A percentile compares a stretch with the other conserved stretches of the same genome.
These are phyloP conservation scores for Lolium multiflorum DNA, from an alignment of 176 grass and related monocot species.

Conservation along the genomic window DNA sequence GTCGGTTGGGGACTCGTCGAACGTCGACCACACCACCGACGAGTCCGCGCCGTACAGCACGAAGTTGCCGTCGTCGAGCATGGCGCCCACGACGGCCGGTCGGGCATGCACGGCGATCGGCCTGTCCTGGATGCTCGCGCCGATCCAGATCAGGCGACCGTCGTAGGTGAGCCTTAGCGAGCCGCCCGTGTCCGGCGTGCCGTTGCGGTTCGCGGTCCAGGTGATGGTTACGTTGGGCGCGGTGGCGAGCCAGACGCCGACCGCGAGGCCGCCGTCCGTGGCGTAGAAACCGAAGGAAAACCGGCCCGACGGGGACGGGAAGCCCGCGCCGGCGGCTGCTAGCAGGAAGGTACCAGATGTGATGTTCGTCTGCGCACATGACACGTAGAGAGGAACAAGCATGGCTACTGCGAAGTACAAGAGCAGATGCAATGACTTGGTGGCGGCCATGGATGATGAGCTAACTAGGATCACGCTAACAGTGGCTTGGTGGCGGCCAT, in stretches of 20 bases:
- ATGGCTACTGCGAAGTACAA: neutral
- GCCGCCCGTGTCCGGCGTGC: neutral
- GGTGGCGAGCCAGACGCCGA: slow-evolving; percentile 2
- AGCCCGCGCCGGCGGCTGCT: neutral
- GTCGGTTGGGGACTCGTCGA: neutral
- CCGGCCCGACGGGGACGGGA: neutral
- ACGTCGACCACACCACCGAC: neutral
- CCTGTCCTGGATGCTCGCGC: neutral
- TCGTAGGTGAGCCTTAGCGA: neutral
- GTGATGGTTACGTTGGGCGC: neutral
- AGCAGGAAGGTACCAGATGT: neutral
- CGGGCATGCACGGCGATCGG: neutral
- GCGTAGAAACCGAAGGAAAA: slow-evolving; percentile 1
- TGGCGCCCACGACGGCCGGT: neutral
- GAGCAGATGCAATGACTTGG: neutral
- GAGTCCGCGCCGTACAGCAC: neutral
- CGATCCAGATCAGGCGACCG: neutral
- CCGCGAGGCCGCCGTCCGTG: neutral
- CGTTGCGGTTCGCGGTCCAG: neutral
- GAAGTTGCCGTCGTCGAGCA: neutral
- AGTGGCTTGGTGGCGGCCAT: neutral
- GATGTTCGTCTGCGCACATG: neutral
- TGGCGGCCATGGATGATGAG: slow-evolving; percentile 4
- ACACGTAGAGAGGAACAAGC: neutral
- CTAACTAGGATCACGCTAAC: neutral